phyloP scores from a whole-genome alignment of 768 basidiomycete genomes.

The Cytidiella melzeri region DNA sequence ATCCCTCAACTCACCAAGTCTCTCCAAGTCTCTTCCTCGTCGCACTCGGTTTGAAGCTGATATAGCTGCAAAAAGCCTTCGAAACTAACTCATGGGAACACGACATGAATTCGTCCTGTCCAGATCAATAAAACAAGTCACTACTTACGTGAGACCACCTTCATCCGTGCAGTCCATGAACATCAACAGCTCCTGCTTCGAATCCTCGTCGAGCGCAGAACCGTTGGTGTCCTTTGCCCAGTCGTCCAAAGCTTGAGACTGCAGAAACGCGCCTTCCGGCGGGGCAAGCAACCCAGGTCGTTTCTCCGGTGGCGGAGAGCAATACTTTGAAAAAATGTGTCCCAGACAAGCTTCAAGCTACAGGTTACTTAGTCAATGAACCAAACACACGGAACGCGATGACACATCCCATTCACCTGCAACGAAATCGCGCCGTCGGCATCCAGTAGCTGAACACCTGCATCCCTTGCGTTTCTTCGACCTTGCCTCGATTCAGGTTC shows the following conservation, averaged over 20 bases:
- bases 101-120: background rate
- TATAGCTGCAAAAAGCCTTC: conserved; percentile 81
- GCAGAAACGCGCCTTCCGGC: conserved; percentile 48
- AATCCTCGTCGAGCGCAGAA: conserved; percentile 68
- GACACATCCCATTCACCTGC: conserved; percentile 36
- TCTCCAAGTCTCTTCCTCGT: conserved; percentile 80
- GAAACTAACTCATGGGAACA: conserved; percentile 37
- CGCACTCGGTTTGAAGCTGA: conserved; percentile 79
- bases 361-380: background rate
- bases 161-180: conserved; percentile 71
- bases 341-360: conserved; percentile 66
- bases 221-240: conserved; percentile 83
- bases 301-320: conserved; percentile 39
- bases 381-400: conserved; percentile 1
- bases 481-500: conserved; percentile 59
- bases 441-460: conserved; percentile 55
- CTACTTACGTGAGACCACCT: conserved; percentile 64
- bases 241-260: conserved; percentile 55
- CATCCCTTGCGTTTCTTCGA: conserved; percentile 40
- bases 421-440: conserved; percentile 63
- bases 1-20: conserved; percentile 50
- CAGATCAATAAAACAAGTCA: too few relatives aligned
- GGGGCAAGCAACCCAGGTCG: conserved; percentile 17
- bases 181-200: conserved; percentile 71
- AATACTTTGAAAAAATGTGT: conserved; percentile 78